Percentiles rank a stretch among this genome's conserved stretches.
phyloP scores from a whole-genome alignment of 2,329 filamentous ascomycete genomes.

The Alternaria tenuissima region DNA sequence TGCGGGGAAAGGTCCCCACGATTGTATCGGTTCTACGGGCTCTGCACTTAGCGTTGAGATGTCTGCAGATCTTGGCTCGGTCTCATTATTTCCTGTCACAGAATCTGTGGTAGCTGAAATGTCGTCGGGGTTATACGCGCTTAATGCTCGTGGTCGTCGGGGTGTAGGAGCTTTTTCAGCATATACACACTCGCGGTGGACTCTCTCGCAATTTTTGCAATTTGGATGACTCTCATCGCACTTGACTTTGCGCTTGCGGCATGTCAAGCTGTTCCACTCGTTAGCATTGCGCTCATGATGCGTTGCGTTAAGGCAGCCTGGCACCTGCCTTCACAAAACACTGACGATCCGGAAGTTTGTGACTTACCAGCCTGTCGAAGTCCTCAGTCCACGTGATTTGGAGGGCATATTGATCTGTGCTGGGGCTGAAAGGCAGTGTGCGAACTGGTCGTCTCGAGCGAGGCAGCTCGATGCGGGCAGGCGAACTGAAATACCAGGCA shows the following conservation, averaged over 20 bases:
- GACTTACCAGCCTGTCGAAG: slow-evolving; percentile 55
- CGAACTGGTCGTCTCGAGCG: slow-evolving; percentile 16
- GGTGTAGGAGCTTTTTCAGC: slow-evolving; percentile 18
- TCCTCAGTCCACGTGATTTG: slow-evolving; percentile 54
- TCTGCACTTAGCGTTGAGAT: slow-evolving; percentile 18
- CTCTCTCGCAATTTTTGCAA: slow-evolving; percentile 56
- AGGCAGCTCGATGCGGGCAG: slow-evolving; percentile 2
- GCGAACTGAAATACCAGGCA: slow-evolving; percentile 10
- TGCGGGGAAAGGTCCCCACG: slow-evolving; percentile 26
- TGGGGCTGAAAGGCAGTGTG: slow-evolving; percentile 10
- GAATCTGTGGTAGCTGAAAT: not conserved
- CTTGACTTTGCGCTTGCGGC: slow-evolving; percentile 59
- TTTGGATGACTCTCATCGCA: slow-evolving; percentile 58
- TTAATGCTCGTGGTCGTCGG: slow-evolving; percentile 20
- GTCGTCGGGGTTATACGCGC: slow-evolving; percentile 19
- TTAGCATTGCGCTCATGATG: slow-evolving; percentile 12
- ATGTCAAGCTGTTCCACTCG: slow-evolving; percentile 48
- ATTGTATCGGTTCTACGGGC: slow-evolving; percentile 15
- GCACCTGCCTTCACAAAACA: not conserved
- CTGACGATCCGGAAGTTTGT: not conserved
- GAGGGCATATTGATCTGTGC: slow-evolving; percentile 42
- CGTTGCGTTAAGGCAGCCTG: not conserved
- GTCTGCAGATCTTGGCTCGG: slow-evolving; percentile 1
- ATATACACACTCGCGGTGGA: slow-evolving; percentile 53
- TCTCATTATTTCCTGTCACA: slow-evolving; percentile 9